phyloP scores from a whole-genome alignment of 768 basidiomycete genomes.

The Macrocybe gigantea region DNA sequence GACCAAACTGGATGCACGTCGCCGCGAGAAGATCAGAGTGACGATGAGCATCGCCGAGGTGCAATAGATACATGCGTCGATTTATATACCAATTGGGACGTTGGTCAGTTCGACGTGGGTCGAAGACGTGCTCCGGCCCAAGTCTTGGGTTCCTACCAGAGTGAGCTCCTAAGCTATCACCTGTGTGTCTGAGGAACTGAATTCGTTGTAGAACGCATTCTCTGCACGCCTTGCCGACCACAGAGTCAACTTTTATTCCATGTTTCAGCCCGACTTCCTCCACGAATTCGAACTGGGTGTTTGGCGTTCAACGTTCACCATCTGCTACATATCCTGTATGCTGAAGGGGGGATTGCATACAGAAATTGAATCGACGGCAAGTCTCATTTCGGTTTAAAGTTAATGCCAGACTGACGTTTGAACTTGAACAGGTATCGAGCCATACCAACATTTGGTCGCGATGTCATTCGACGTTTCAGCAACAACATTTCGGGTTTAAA shows the following conservation, averaged over 20 bases:
- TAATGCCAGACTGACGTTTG: too few species aligned
- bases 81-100: conserved; percentile 21
- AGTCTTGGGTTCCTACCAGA: conserved; percentile 23
- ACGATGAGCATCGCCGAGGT: conserved; percentile 1
- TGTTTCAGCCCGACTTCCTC: conserved; percentile 24
- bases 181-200: background rate
- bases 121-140: conserved; percentile 15
- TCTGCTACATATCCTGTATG: conserved; percentile 20
- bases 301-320: conserved; percentile 26
- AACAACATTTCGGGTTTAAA: conserved; percentile 18
- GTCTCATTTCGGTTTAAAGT: background rate
- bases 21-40: conserved; percentile 1
- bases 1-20: background rate
- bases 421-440: background rate
- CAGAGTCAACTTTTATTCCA: conserved; percentile 5
- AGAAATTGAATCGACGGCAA: background rate
- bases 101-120: conserved; percentile 19
- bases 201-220: conserved; percentile 28
- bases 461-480: conserved; percentile 19
- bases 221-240: conserved; percentile 9
- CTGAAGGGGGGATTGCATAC: background rate
- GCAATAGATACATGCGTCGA: conserved; percentile 12
- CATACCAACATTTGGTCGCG: conserved; percentile 13
- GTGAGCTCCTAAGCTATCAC: conserved; percentile 11
- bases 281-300: conserved; percentile 31